Conservation (phyloP, 176 grass and related monocot species). For the Musa acuminata region DNA sequence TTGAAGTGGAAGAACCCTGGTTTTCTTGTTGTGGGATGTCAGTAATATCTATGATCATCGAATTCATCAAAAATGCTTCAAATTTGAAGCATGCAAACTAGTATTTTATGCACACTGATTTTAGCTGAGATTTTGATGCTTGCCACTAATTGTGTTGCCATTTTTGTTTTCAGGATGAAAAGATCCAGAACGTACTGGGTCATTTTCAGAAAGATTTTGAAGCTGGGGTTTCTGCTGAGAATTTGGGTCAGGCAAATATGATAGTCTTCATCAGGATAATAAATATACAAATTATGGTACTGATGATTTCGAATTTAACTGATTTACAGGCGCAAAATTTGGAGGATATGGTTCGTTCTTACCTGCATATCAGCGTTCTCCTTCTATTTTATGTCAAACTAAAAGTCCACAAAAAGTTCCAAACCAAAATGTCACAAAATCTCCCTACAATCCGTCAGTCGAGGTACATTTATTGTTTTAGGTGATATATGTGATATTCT, state of each 20-base stretch:
- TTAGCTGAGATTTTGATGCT: slow-evolving; percentile 11
- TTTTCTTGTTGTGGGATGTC: neutral
- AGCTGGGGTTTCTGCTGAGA: slow-evolving; percentile 75
- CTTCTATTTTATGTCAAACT: slow-evolving; percentile 41
- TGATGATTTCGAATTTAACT: slow-evolving; percentile 26
- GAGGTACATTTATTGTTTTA: slow-evolving; percentile 48
- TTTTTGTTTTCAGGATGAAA: slow-evolving; percentile 63
- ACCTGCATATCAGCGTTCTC: slow-evolving; percentile 78
- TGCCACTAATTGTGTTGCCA: slow-evolving; percentile 3
- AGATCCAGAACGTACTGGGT: slow-evolving; percentile 63
- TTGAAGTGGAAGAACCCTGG: neutral
- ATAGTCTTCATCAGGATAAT: slow-evolving; percentile 13
- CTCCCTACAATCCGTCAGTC: slow-evolving; percentile 45
- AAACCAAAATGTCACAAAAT: slow-evolving; percentile 39
- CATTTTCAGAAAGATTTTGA: slow-evolving; percentile 96
- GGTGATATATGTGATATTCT: neutral
- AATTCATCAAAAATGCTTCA: neutral
- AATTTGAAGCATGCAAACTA: no score
- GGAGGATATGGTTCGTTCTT: slow-evolving; percentile 97
- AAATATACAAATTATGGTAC: slow-evolving; percentile 18
- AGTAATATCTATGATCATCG: neutral
- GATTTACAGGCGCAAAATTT: slow-evolving; percentile 70
- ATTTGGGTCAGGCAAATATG: slow-evolving; percentile 62
- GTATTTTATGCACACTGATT: neutral
- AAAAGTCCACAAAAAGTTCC: slow-evolving; percentile 51